Evolutionary conservation across 2,329 filamentous ascomycete species (phyloP), one percentile per base, ranked within the genome.

Genomic region (Lachnum nothofagi): DNA sequence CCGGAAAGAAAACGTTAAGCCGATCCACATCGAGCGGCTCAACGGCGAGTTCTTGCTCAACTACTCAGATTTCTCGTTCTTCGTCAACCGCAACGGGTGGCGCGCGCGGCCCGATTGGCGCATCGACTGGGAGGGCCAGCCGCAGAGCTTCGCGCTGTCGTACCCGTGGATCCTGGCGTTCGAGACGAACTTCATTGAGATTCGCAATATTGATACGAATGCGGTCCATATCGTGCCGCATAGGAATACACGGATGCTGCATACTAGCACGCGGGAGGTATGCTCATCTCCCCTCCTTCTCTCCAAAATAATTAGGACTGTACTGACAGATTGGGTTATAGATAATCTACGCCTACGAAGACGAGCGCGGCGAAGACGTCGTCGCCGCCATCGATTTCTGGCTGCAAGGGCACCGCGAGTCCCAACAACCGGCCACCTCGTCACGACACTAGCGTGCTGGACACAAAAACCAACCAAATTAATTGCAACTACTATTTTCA

Each of bases 31-130:
- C 59, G 94, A 98, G 69, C 86, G 93, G 39, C 84, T 97, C 65
- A 94, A 94, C 60, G 91, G 91, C 67, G 93, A 98, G 66, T 98
- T 98, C 75, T 70, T 98, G 59, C 83, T 98, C 56, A 97, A 96
- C 70, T 98, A 98, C 72, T 93, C 89, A 4, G 93, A 98, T 67
- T 98, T 96, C 70, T 95, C 89, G 10, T 98, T 98, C 80, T 98
- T 97, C 64, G 93, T 98, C 65, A 97, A 98, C 70, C 83, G 93
- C 62, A 97, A 98, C 67, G 93, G 93, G 31, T 98, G 93, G 93
- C 83, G 93, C 55, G 91, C 91, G 46, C 80, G 91, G 62, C 90
- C 91, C 4, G 93, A 98, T 68, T 98, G 93, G 93, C 85, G 86
- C 62, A 95, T 98, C 64, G 86, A 91, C 56, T 98, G 93, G 93